phyloP scores from a whole-genome alignment of 768 basidiomycete genomes.

The Tubosaeta brunneosetosa region DNA sequence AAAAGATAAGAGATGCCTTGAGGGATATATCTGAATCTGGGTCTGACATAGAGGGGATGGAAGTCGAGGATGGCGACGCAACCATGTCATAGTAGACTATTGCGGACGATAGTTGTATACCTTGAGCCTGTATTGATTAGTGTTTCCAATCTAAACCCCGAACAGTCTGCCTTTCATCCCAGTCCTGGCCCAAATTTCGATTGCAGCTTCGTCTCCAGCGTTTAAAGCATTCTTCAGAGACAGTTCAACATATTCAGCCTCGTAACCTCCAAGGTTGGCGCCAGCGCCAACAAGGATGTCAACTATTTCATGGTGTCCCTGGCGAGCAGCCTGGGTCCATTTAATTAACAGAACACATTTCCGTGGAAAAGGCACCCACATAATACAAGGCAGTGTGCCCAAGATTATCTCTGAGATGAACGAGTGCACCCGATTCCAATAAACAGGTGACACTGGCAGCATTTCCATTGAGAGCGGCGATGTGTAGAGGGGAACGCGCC shows the following conservation, averaged over 20 bases:
- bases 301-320: conserved; percentile 58
- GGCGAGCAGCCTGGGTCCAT: conserved; percentile 61
- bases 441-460: conserved; percentile 40
- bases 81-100: conserved; percentile 3
- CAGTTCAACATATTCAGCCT: conserved; percentile 51
- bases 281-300: conserved; percentile 66
- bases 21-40: conserved; percentile 20
- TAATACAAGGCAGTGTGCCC: conserved; percentile 86
- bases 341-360: background rate
- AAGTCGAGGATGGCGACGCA: conserved; percentile 20
- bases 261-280: conserved; percentile 63
- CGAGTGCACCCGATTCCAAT: conserved; percentile 70
- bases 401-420: conserved; percentile 73
- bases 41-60: conserved; percentile 25
- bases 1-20: conserved; percentile 41
- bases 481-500: conserved; percentile 73
- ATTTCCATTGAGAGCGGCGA: conserved; percentile 69
- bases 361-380: conserved; percentile 36
- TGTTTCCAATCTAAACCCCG: background rate
- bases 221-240: conserved; percentile 36
- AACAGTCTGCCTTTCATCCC: conserved; percentile 29
- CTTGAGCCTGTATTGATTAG: conserved; percentile 9
- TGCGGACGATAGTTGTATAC: conserved; percentile 9
- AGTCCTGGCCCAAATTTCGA: conserved; percentile 55
- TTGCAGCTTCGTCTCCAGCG: conserved; percentile 39